These are phyloP conservation scores for Ilyonectria destructans DNA, from an alignment of 2,329 filamentous ascomycete genomes.

Conservation along the genomic window DNA sequence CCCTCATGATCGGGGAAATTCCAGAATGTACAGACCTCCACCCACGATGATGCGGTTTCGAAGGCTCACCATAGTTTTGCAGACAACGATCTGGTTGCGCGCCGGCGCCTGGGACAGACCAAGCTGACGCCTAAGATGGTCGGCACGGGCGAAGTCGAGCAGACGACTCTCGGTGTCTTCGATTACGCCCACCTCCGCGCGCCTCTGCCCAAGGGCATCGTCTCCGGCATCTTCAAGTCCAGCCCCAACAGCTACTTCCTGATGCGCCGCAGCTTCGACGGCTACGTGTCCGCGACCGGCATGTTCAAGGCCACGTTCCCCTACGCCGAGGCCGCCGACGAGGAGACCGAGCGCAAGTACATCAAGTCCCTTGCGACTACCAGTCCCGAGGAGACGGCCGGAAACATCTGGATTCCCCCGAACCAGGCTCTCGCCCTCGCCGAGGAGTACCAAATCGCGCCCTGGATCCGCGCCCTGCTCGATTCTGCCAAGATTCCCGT, in stretches of 20 bases:
- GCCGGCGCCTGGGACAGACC: conserved; percentile 93
- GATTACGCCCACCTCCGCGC: conserved; percentile 97
- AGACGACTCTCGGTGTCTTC: conserved; percentile 84
- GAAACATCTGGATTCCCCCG: conserved; percentile 96
- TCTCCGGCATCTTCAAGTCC: conserved; percentile 92
- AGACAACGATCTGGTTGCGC: conserved; percentile 84
- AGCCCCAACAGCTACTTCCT: conserved; percentile 95
- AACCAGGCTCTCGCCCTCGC: conserved; percentile 85
- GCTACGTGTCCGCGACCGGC: conserved; percentile 87
- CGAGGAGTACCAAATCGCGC: conserved; percentile 86
- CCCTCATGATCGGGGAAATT: conserved; percentile 75
- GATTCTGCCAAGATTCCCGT: conserved; percentile 85
- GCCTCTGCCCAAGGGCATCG: conserved; percentile 91
- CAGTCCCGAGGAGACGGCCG: conserved; percentile 92
- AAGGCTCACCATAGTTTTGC: conserved; percentile 48
- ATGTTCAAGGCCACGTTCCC: conserved; percentile 95
- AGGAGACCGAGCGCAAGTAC: conserved; percentile 84
- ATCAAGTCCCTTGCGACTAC: conserved; percentile 88
- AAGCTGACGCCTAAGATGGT: conserved; percentile 88
- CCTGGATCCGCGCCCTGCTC: conserved; percentile 94
- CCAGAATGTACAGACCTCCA: conserved; percentile 70
- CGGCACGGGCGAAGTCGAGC: conserved; percentile 81
- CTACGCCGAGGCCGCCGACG: conserved; percentile 80
- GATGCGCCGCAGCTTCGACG: conserved; percentile 91
- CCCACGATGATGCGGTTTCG: conserved; percentile 31